Conservation (phyloP, 441 rosid species). For the Daphne laureola region DNA sequence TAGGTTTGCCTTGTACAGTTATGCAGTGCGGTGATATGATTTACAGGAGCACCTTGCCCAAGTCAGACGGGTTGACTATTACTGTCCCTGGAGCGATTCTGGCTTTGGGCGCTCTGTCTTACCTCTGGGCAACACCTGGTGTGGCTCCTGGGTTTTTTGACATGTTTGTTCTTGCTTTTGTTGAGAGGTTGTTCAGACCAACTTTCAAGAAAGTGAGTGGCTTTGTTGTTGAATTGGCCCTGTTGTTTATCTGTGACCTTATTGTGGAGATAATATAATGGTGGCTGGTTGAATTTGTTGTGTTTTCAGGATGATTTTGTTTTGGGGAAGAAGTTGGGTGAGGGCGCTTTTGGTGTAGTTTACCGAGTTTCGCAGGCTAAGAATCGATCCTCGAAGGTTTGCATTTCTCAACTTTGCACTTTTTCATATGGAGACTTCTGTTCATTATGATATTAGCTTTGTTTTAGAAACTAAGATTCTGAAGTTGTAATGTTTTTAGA, state of each 20-base stretch:
- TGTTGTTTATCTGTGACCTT: conserved; percentile 4
- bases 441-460: too few species aligned
- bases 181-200: conserved; percentile 71
- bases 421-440: neutral
- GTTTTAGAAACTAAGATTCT: too few species aligned
- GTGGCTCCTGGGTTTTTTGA: conserved; percentile 97
- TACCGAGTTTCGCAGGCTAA: conserved; percentile 56
- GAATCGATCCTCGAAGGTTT: conserved; percentile 62
- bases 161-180: conserved; percentile 88
- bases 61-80: conserved; percentile 55
- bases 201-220: conserved; percentile 57
- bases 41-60: conserved; percentile 91
- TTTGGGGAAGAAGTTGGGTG: conserved; percentile 91
- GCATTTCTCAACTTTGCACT: conserved; percentile 2
- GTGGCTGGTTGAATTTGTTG: conserved; percentile 17
- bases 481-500: too few species aligned
- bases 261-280: conserved; percentile 9
- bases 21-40: conserved; percentile 97
- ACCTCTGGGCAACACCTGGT: conserved; percentile 97
- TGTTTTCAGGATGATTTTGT: conserved; percentile 76
- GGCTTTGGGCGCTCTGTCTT: conserved; percentile 78
- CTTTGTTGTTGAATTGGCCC: neutral
- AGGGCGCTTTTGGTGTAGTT: conserved; percentile 90
- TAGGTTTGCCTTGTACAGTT: conserved; percentile 91
- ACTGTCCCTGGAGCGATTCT: conserved; percentile 72